Evolutionary conservation across 805 yeast species (phyloP).

Genomic region (Wickerhamiella dianesei): DNA sequence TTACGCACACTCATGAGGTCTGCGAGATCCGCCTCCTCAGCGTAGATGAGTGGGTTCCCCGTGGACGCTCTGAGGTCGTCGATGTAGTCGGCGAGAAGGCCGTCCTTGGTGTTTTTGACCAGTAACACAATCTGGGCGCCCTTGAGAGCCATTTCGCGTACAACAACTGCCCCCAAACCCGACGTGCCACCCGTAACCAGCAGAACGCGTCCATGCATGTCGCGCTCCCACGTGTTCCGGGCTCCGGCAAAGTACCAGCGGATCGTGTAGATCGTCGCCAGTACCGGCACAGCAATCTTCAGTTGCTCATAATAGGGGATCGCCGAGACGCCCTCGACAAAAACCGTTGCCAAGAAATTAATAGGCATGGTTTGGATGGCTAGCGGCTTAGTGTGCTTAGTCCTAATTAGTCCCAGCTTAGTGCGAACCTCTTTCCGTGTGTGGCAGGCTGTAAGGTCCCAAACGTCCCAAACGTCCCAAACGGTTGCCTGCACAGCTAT

Average conservation of each 20-base stretch:
- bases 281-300: constrained; percentile 39
- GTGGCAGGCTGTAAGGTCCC: background rate
- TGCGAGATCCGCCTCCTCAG: constrained; percentile 77
- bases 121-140: constrained; percentile 82
- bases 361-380: constrained; percentile 52
- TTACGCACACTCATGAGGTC: constrained; percentile 64
- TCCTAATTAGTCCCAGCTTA: background rate
- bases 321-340: constrained; percentile 57
- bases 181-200: constrained; percentile 71
- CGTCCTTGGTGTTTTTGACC: constrained; percentile 48
- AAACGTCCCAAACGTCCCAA: too few species aligned
- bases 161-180: constrained; percentile 73
- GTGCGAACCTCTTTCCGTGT: background rate
- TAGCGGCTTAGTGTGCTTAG: background rate
- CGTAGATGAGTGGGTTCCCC: constrained; percentile 63
- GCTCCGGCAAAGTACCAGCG: constrained; percentile 74
- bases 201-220: constrained; percentile 74
- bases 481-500: too few species aligned
- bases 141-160: constrained; percentile 52
- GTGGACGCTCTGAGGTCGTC: constrained; percentile 61
- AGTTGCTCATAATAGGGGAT: constrained; percentile 64
- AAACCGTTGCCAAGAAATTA: constrained; percentile 56
- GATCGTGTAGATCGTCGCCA: constrained; percentile 33
- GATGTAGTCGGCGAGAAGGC: constrained; percentile 69
- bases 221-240: constrained; percentile 80